Percentiles rank a stretch among this genome's conserved stretches.
Conservation (phyloP, 768 basidiomycete genomes). For the Xerocomellus dryophilus region DNA sequence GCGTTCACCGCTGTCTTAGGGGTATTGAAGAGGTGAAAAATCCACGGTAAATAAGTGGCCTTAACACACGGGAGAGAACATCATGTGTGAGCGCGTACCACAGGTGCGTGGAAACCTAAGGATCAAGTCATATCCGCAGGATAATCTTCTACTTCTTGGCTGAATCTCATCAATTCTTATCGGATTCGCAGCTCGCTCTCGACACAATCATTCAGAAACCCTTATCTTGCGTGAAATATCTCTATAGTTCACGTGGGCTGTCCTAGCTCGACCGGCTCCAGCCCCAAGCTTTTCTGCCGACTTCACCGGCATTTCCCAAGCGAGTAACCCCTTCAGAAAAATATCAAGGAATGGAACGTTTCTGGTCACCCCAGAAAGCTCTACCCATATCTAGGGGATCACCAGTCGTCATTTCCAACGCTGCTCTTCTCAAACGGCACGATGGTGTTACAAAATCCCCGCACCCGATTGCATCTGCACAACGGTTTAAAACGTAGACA, state of each 20-base stretch:
- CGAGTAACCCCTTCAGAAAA: background rate
- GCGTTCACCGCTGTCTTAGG: slow-evolving; percentile 8
- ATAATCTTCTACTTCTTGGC: background rate
- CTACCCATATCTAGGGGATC: too few relatives aligned
- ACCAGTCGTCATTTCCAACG: background rate
- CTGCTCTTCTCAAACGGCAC: background rate
- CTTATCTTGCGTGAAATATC: background rate
- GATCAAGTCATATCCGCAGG: too few relatives aligned
- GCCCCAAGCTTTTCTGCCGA: background rate
- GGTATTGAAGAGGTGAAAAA: slow-evolving; percentile 4
- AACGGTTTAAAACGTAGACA: background rate
- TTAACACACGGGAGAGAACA: background rate
- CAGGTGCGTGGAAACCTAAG: too few relatives aligned
- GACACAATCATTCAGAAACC: background rate
- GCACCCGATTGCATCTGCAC: too few relatives aligned
- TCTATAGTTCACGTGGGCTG: background rate
- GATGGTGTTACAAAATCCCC: background rate
- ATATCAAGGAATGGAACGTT: background rate
- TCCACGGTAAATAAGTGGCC: too few relatives aligned
- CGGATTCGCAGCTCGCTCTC: background rate
- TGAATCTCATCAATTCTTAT: background rate
- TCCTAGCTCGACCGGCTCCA: background rate
- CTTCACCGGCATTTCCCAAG: background rate
- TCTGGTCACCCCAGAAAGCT: background rate
- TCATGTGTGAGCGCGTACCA: too few relatives aligned